A percentile compares a stretch with the other conserved stretches of the same genome.
These are phyloP conservation scores for Didymosphaeria variabile DNA, from an alignment of 2,329 filamentous ascomycete species.

Conservation along the genomic window DNA sequence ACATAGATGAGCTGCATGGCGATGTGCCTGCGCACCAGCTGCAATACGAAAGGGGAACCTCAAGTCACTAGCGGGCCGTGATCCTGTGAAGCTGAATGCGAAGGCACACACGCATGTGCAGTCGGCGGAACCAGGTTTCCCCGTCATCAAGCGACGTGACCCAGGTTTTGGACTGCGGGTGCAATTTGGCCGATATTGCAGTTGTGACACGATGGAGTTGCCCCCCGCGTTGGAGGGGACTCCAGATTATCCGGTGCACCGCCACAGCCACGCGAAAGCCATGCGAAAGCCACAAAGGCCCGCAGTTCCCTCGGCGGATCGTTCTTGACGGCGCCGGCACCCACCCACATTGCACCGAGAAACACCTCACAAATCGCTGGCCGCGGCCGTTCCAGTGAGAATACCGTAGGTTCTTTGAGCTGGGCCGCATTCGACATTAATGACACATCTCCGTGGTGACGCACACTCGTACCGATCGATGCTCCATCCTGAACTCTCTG, in stretches of 20 bases:
- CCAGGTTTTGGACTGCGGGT: conserved; percentile 16
- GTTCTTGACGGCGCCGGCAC: not conserved
- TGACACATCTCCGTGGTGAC: not conserved
- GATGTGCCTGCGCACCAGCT: not conserved
- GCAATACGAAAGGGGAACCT: not conserved
- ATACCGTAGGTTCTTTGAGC: not conserved
- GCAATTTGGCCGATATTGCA: conserved; percentile 20
- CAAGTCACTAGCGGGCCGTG: not conserved
- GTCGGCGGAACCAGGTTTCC: conserved; percentile 9
- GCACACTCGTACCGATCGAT: not conserved
- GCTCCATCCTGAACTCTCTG: too few species aligned
- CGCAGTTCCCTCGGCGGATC: not conserved
- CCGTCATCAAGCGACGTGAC: conserved; percentile 8
- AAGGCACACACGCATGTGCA: conserved; percentile 1
- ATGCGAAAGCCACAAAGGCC: conserved; percentile 4
- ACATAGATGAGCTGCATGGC: not conserved
- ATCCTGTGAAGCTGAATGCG: not conserved
- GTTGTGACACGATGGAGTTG: conserved; percentile 1
- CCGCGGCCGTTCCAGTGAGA: not conserved
- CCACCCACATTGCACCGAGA: not conserved
- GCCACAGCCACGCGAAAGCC: conserved; percentile 8
- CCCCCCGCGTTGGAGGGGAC: conserved; percentile 1
- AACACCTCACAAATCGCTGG: not conserved
- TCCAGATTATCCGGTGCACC: conserved; percentile 7
- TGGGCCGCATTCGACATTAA: too few species aligned